These are phyloP conservation scores for Boletus tomentosulus DNA, from an alignment of 768 basidiomycete genomes.

Conservation along the genomic window DNA sequence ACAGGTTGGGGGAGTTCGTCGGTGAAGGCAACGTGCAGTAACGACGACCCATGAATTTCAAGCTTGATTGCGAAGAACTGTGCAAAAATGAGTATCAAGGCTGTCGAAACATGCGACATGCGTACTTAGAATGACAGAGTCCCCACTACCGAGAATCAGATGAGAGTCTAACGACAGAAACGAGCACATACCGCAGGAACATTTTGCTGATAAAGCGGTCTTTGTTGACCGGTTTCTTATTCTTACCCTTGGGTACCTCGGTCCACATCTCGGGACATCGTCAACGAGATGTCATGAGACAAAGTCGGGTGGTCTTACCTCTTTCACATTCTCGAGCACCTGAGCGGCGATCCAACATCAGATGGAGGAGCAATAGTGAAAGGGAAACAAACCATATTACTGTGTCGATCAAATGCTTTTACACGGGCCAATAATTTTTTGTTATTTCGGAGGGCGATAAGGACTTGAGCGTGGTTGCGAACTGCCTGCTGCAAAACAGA, in stretches of 20 bases:
- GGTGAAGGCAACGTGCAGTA: not conserved
- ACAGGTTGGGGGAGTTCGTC: not conserved
- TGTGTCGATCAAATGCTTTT: slow-evolving; percentile 98
- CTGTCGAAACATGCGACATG: slow-evolving; percentile 14
- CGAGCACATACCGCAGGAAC: slow-evolving; percentile 73
- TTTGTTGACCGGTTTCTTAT: slow-evolving; percentile 98
- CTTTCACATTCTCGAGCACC: slow-evolving; percentile 98
- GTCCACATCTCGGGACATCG: slow-evolving; percentile 86
- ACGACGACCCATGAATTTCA: slow-evolving; percentile 23
- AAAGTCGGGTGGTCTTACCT: slow-evolving; percentile 47
- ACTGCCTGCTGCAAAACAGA: slow-evolving; percentile 97
- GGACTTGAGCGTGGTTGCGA: slow-evolving; percentile 94
- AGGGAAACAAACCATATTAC: slow-evolving; percentile 79
- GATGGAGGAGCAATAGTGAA: not conserved
- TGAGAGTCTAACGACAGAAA: slow-evolving; percentile 2
- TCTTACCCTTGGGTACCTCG: slow-evolving; percentile 95
- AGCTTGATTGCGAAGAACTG: slow-evolving; percentile 76
- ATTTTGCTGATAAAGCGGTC: slow-evolving; percentile 99
- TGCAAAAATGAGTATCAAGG: slow-evolving; percentile 33
- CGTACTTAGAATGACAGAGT: slow-evolving; percentile 96
- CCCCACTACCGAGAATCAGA: slow-evolving; percentile 56
- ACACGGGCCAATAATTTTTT: slow-evolving; percentile 94
- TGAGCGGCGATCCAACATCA: slow-evolving; percentile 29
- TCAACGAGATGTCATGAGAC: slow-evolving; percentile 6
- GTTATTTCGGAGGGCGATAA: slow-evolving; percentile 96